Evolutionary conservation across 768 basidiomycete species (phyloP), one percentile per base, ranked within the genome.

Genomic region (Lenzites betulinus): DNA sequence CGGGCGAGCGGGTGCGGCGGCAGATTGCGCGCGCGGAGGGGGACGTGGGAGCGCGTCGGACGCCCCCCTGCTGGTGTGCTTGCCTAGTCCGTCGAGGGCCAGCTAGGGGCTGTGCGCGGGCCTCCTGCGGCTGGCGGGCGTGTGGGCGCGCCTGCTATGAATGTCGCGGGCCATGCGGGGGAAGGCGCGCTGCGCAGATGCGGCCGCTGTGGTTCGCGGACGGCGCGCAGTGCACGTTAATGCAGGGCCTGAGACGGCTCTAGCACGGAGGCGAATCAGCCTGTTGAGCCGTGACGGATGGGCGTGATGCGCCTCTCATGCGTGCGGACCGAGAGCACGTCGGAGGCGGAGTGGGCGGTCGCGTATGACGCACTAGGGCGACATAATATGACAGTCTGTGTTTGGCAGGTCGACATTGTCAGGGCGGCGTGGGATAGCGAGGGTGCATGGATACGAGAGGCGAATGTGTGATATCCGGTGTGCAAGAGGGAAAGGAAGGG

Each of bases 61-160:
- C 26, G 30, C 30, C 30, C 30, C 30, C 48, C 56, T 58, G 56
- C 48, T 39, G 30, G 43, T 39, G 26, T 39, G 30, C 26, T 50
- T 42, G 53, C 42, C 56, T 25, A 28, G 50, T 41, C 33, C 2
- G 54, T 52, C 54, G 50, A 7, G 30, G n/a, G 26, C 43, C 51
- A 54, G 42, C 47, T 57, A 49, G 36, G 20, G 54, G 50, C 49
- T 53, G 50, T 56, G 60, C 44, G 54, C 35, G 18, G 30, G 48
- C 26, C 41, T 62, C 42, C 51, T n/a, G 23, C 25, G 44, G 23
- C 38, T 54, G 25, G 30, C 50, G 25, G 50, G 60, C 60, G 60
- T 62, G 61, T 62, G 18, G 55, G 55, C n/a, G 8, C 2, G 16
- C 16, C 58, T 57, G 39, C 56, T 58, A 62, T 54, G 61, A 54